Percentiles rank a stretch among this genome's conserved stretches.
These are phyloP conservation scores for Solanum chmielewskii DNA, from an alignment of 257 asterid genomes.

Conservation along the genomic window DNA sequence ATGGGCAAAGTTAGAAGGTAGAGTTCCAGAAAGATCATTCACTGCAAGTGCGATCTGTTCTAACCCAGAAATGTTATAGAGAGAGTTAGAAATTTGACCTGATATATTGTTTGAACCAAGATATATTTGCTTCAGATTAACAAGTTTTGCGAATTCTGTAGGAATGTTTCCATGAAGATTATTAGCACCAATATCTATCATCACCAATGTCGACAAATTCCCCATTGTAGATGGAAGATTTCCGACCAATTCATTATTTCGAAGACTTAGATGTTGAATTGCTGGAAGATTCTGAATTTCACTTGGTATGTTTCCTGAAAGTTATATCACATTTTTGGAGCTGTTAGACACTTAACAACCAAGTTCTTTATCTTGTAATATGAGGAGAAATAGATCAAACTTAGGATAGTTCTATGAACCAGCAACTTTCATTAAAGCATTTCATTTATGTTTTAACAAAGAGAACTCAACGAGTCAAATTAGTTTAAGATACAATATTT, in stretches of 20 bases:
- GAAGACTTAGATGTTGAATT: not conserved
- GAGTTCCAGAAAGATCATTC: constrained; percentile 10
- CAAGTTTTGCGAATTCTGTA: constrained; percentile 4
- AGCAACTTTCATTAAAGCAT: not conserved
- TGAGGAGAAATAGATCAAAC: not conserved
- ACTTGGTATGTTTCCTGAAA: not conserved
- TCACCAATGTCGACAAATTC: not conserved
- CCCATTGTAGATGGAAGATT: not conserved
- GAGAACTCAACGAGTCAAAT: not conserved
- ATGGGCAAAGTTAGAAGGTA: not conserved
- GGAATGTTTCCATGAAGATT: constrained; percentile 1
- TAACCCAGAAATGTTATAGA: constrained; percentile 11
- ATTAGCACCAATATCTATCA: not conserved
- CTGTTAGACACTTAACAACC: not conserved
- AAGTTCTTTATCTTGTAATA: not conserved
- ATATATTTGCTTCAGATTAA: constrained; percentile 4
- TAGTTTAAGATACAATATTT: not conserved
- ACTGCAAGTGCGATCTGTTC: not conserved
- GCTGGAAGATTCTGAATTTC: not conserved
- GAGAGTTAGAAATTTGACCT: not conserved
- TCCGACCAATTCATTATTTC: not conserved
- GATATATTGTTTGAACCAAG: not conserved
- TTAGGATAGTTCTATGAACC: not conserved
- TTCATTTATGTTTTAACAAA: not conserved
- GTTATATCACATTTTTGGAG: not conserved